Evolutionary conservation across 208 protist genomes (phyloP).

Genomic region (Crithidia fasciculata): DNA sequence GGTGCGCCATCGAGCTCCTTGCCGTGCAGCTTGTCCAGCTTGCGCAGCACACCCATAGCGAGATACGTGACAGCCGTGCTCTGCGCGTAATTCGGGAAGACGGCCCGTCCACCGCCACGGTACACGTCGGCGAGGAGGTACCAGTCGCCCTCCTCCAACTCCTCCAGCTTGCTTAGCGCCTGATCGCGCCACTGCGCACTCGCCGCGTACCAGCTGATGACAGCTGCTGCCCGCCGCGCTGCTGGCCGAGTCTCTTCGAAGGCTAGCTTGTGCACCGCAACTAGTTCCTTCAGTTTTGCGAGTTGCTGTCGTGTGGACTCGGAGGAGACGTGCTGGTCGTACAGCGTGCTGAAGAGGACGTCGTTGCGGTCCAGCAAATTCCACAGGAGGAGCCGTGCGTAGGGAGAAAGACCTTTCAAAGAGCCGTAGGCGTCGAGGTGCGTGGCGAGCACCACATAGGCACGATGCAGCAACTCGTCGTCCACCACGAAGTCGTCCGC

Average conservation of each 20-base stretch:
- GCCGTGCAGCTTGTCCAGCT: slow-evolving; percentile 48
- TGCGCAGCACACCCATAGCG: slow-evolving; percentile 52
- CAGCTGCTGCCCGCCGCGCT: slow-evolving; percentile 52
- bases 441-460: slow-evolving; percentile 60
- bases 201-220: slow-evolving; percentile 79
- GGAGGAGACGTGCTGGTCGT: slow-evolving; percentile 33
- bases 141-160: slow-evolving; percentile 77
- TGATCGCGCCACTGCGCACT: slow-evolving; percentile 90
- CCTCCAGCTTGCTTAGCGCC: slow-evolving; percentile 58
- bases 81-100: slow-evolving; percentile 81
- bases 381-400: slow-evolving; percentile 74
- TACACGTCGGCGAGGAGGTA: slow-evolving; percentile 64
- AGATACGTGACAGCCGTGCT: slow-evolving; percentile 38
- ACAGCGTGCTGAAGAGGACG: slow-evolving; percentile 47
- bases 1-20: slow-evolving; percentile 36
- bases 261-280: slow-evolving; percentile 27
- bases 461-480: slow-evolving; percentile 81
- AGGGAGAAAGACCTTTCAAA: slow-evolving; percentile 67
- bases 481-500: slow-evolving; percentile 89
- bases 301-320: slow-evolving; percentile 37
- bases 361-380: slow-evolving; percentile 74
- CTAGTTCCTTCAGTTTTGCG: slow-evolving; percentile 28
- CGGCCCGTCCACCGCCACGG: slow-evolving; percentile 32
- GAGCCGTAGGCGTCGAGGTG: slow-evolving; percentile 81
- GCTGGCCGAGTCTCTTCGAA: slow-evolving; percentile 45